Conservation (phyloP, 305 asterid species). For the Petunia hybrid region DNA sequence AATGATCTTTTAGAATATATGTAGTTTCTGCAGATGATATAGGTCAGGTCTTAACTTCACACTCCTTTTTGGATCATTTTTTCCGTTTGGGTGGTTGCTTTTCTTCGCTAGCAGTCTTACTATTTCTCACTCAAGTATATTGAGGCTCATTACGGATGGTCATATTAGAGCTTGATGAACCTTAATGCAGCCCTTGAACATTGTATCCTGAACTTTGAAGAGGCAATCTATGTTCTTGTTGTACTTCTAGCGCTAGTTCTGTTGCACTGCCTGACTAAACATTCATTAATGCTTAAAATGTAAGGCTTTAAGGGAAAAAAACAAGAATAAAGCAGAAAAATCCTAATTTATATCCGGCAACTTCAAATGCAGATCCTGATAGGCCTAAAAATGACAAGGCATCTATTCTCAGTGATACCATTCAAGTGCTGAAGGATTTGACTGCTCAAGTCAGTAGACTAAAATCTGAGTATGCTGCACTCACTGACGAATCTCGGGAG, state of each 20-base stretch:
- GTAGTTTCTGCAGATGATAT: too few species aligned
- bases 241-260: background rate
- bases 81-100: background rate
- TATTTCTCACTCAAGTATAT: background rate
- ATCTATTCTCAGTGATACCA: conserved; percentile 81
- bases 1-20: too few species aligned
- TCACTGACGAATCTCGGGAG: conserved; percentile 94
- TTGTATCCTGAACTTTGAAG: background rate
- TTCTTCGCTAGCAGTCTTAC: background rate
- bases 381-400: conserved; percentile 99
- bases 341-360: background rate
- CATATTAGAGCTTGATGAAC: background rate
- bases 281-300: background rate
- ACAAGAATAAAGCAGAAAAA: background rate
- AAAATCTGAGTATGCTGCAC: conserved; percentile 78
- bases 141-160: background rate
- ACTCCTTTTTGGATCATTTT: background rate
- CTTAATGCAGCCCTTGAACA: background rate
- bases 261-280: background rate
- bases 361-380: conserved; percentile 74
- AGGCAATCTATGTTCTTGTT: background rate
- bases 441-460: conserved; percentile 77
- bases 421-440: conserved; percentile 91
- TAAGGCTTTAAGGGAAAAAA: too few species aligned
- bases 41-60: background rate